Base-by-base conservation (phyloP, 352 stramenopile species). In the Plasmopara halstedii region DNA sequence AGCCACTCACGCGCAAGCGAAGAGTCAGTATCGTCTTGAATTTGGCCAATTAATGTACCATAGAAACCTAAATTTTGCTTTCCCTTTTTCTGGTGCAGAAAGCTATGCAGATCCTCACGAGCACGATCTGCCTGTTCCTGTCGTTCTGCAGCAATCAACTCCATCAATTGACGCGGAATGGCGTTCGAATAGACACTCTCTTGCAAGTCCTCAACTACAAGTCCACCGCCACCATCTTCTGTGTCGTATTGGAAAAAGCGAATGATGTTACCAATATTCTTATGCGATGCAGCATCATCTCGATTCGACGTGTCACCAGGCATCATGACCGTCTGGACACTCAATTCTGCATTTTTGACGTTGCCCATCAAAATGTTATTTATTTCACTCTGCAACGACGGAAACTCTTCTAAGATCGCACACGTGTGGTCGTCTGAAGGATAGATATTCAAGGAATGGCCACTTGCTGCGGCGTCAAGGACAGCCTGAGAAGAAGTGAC, bases 241-340 rank as follows among this genome's bases (percentile, higher is more conserved):
- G 82, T 85, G 38, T 94, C 82, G 25, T 90, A 94, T 53, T 91
- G 80, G 50, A 94, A 94, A 42, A 88, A 94, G 10, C 79, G 77
- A 29, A 90, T 89, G 34, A 94, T 89, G 58, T 94, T 90, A 18
- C 82, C 82, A 39, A 94, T 94, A 49, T 88, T 88, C 53, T 89
- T 88, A 62, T 94, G 82, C 8, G 73, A 70, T 4, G 78, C 67
- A 50, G 64, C 22, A 10, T 90, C 79, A n/a, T 89, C 82, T 10
- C 82, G 81, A 6, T 67, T 74, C 11, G 67, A 61, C 39, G 75
- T 74, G 14, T 89, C 78, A 8, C 80, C 82, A 15, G 79, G 76
- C 82, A 94, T 91, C 73, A 89, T 89, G 22, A 94, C 82, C 0
- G 82, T 94, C 47, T 87, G 77, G 6, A 94, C 79, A 52, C 78